Evolutionary conservation across 2,329 filamentous ascomycete genomes (phyloP).

Genomic region (Ceratocystis albifundus): DNA sequence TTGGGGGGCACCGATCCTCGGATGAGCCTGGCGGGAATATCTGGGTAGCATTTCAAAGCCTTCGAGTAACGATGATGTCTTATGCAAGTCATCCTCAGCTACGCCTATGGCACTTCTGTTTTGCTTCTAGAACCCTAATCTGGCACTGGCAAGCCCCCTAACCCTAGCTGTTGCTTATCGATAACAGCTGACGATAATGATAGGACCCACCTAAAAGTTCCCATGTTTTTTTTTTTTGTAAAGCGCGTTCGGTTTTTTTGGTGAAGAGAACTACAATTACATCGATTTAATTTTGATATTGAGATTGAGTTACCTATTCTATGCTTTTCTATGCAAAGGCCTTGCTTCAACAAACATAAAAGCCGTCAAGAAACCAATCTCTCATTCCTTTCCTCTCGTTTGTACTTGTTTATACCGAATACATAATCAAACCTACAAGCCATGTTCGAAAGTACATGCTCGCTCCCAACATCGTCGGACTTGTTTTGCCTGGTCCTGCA

Average conservation of each 20-base stretch:
- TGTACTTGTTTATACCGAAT: too few relatives aligned
- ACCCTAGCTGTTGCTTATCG: background rate
- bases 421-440: background rate
- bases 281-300: background rate
- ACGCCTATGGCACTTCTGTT: too few relatives aligned
- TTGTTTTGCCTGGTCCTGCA: conserved; percentile 84
- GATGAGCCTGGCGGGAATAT: background rate
- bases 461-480: conserved; percentile 72
- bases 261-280: background rate
- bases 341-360: background rate
- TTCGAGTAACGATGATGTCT: too few relatives aligned
- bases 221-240: background rate
- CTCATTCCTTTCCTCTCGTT: background rate
- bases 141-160: rapidly evolving
- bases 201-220: conserved; percentile 21
- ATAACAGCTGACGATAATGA: background rate
- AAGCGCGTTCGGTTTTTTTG: background rate
- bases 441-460: conserved; percentile 90
- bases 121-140: background rate
- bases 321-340: background rate
- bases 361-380: background rate
- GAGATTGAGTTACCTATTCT: background rate
- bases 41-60: too few relatives aligned
- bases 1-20: background rate
- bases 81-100: too few relatives aligned